Conservation (phyloP, 495 filamentous ascomycete species). For the Niebla homalea region DNA sequence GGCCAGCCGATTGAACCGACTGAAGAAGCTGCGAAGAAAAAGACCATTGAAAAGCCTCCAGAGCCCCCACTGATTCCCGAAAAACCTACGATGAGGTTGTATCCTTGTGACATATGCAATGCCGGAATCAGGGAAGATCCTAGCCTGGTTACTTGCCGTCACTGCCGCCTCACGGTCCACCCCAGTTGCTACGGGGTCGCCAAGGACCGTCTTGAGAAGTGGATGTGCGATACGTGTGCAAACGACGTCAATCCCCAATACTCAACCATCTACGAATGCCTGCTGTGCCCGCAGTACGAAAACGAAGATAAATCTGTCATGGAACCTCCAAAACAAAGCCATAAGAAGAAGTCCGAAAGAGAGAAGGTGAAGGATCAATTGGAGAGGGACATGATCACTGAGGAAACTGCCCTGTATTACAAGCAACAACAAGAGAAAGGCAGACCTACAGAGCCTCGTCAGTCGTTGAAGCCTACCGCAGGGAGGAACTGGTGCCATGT, state of each 20-base stretch:
- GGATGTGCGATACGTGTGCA: constrained; percentile 89
- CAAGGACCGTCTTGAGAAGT: constrained; percentile 61
- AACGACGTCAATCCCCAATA: constrained; percentile 83
- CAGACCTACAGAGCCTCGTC: constrained; percentile 67
- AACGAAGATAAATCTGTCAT: constrained; percentile 69
- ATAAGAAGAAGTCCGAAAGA: constrained; percentile 89
- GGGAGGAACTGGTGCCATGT: constrained; percentile 99
- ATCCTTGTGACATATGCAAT: constrained; percentile 78
- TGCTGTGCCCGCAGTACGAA: constrained; percentile 62
- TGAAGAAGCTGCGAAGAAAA: constrained; percentile 48
- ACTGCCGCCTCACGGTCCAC: constrained; percentile 89
- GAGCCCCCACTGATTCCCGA: constrained; percentile 53
- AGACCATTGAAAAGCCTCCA: constrained; percentile 39
- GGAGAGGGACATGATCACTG: constrained; percentile 65
- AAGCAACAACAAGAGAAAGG: constrained; percentile 74
- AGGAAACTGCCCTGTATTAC: constrained; percentile 62
- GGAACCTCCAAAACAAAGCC: constrained; percentile 66
- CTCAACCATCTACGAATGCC: constrained; percentile 83
- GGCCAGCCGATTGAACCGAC: constrained; percentile 32
- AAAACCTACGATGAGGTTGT: constrained; percentile 56
- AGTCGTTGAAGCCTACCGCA: constrained; percentile 80
- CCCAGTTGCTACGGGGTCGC: constrained; percentile 79
- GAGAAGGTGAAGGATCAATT: constrained; percentile 77
- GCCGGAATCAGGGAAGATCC: constrained; percentile 43
- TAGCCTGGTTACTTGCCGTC: constrained; percentile 54